Evolutionary conservation across 2,329 filamentous ascomycete genomes (phyloP), one percentile per base, ranked within the genome.

Genomic region (Phialophora chinensis): DNA sequence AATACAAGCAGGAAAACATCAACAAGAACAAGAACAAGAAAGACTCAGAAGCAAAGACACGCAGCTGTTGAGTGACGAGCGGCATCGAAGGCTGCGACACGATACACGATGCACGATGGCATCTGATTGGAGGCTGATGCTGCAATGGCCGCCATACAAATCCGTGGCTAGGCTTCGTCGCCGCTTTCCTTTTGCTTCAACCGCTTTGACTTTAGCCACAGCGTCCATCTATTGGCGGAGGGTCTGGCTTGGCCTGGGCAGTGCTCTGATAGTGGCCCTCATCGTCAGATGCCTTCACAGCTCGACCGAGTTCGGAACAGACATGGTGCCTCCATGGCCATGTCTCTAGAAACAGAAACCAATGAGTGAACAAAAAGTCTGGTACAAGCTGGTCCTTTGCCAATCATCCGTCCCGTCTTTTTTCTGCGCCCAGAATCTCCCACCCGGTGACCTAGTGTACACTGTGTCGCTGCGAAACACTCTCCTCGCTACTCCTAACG

Each of bases 371-470:
- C 11, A 29, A 55, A 33, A 10, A n/a, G 4, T 29, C 25, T n/a
- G 52, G 25, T 31, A 54, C 52, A 10, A 54, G 20, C 29, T 55
- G 17, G 3, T 17, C 17, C 20, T n/a, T 25, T 33, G 52, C 27
- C 52, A 55, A 55, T 55, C 12, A 14, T 73, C 74, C 8, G 69
- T 75, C 3, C 73, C 75, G 0, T 56, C 72, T 1, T 50, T 72
- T 25, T 80, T 80, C 72, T 71, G 70, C 10, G 58, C 71, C 5
- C 74, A 72, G 2, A 68, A 69, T 11, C 79, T 77, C 74, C 65
- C 66, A 0, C 77, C 78, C 0, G 78, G 80, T 8, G 78, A 81
- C 69, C 66, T 81, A 7, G 77, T 10, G 67, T 81, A 27, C 79
- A 81, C 60, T 80, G 78, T 62, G 71, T 74, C 12, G 77, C 33